Conservation (phyloP, 345 rosid genomes). For the Streptanthus diversifolius region DNA sequence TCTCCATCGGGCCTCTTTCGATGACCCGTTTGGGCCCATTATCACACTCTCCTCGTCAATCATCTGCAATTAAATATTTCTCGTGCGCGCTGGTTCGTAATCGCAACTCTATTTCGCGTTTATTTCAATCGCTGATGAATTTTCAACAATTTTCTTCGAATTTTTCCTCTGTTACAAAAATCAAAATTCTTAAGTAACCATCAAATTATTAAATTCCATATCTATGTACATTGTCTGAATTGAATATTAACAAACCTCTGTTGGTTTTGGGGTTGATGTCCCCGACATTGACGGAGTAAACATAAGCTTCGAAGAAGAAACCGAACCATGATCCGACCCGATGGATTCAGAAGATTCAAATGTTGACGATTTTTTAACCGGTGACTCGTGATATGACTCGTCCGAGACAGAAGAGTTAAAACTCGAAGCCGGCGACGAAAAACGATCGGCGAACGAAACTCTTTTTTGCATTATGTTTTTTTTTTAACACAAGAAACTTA, state of each 20-base stretch:
- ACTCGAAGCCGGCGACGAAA: conserved; percentile 55
- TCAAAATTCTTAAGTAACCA: not conserved
- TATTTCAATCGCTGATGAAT: conserved; percentile 50
- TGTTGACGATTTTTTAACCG: not conserved
- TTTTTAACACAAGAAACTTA: no score
- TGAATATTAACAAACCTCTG: conserved; percentile 16
- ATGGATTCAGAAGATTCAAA: conserved; percentile 27
- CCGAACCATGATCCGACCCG: conserved; percentile 27
- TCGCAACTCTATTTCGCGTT: conserved; percentile 65
- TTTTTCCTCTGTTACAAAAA: conserved; percentile 14
- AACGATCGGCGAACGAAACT: conserved; percentile 43
- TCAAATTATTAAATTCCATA: not conserved
- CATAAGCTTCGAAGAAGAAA: conserved; percentile 40
- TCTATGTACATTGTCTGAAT: not conserved
- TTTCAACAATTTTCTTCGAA: not conserved
- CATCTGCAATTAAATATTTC: conserved; percentile 66
- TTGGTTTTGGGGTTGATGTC: conserved; percentile 24
- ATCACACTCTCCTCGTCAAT: conserved; percentile 64
- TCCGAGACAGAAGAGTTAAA: conserved; percentile 40
- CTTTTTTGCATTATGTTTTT: no score
- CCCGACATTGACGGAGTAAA: conserved; percentile 37
- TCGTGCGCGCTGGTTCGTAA: conserved; percentile 59
- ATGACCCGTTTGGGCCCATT: conserved; percentile 61
- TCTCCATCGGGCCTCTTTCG: conserved; percentile 57
- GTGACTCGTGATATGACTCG: conserved; percentile 39